Base-by-base conservation (phyloP, 2,329 filamentous ascomycete genomes). In the Chrysosporium queenslandicum region DNA sequence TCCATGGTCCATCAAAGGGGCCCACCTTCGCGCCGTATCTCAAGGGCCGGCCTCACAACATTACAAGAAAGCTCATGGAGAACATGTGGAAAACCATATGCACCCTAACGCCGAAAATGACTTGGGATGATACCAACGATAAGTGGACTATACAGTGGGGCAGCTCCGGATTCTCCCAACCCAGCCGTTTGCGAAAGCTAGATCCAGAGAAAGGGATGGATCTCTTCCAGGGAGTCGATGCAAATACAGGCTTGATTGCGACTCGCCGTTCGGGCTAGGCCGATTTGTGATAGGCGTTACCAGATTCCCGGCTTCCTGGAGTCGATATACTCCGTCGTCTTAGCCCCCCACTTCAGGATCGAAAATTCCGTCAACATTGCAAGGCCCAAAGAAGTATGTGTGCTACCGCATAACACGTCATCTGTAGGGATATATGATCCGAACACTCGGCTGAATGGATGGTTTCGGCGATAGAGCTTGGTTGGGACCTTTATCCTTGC, bases 11-110 rank as follows among this genome's bases (percentile, higher is more conserved):
- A 5, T 58, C 64, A 42, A 69, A 69, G 53, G 63, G 61, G 2
- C 53, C 54, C 4, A 69, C 68, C 0, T 69, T 72, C 42, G 56
- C 55, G 4, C 46, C 57, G 21, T 71, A 64, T 53, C 54, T 50
- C 6, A 57, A 59, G 47, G 70, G 69, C 6, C 66, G 70, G 30
- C 70, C 70, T 12, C 71, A 72, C 53, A 57, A 56, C 2, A 65
- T 73, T 37, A 71, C 68, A 4, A 53, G 60, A 16, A 64, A 69
- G 11, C 64, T 71, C 43, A 69, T 74, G 64, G 59, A 56, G 8
- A 63, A 65, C 25, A 51, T 65, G 14, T 72, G 69, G 69, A 60
- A 60, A 40, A 66, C 63, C n/a, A 56, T 71, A 21, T 66, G 63
- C 30, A 56, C 56, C 36, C 41, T 68, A 14, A 61, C 68, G 0